Percentiles rank a stretch among this genome's conserved stretches.
Conservation (phyloP, 1,284 basidiomycete genomes). For the Lentinula novae-zelandiae region DNA sequence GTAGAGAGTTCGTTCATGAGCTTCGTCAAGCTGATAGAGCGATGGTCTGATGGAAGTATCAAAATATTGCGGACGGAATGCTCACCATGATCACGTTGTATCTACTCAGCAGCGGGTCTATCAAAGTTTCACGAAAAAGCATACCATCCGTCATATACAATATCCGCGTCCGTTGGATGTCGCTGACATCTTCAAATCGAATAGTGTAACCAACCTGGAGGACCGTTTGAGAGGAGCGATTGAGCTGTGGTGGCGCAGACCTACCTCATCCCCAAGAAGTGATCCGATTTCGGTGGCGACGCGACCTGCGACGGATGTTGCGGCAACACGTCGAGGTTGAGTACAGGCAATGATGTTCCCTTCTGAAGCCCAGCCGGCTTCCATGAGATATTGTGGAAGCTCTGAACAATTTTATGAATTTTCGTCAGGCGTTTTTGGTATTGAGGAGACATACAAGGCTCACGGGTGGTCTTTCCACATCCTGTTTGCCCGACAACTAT, state of each 20-base stretch:
- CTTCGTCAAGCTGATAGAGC: conserved; percentile 81
- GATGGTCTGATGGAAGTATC: conserved; percentile 8
- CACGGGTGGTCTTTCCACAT: conserved; percentile 96
- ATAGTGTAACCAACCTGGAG: conserved; percentile 93
- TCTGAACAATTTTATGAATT: conserved; percentile 45
- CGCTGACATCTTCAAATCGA: conserved; percentile 92
- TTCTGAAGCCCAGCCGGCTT: conserved; percentile 84
- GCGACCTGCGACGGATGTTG: conserved; percentile 88
- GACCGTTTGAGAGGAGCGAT: not conserved
- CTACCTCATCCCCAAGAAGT: conserved; percentile 86
- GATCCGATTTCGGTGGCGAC: conserved; percentile 90
- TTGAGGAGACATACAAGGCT: conserved; percentile 25
- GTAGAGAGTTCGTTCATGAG: conserved; percentile 92
- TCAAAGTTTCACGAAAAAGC: conserved; percentile 91
- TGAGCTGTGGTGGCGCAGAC: conserved; percentile 16
- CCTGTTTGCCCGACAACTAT: conserved; percentile 96
- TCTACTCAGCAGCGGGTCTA: conserved; percentile 83
- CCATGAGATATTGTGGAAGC: conserved; percentile 90
- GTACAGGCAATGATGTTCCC: conserved; percentile 86
- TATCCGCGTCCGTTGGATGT: conserved; percentile 81
- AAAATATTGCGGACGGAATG: conserved; percentile 3
- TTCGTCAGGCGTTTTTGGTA: conserved; percentile 10
- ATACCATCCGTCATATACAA: conserved; percentile 98
- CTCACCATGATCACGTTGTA: conserved; percentile 95
- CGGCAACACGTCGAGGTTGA: conserved; percentile 93